phyloP scores from a whole-genome alignment of 805 yeast genomes.

The Kodamaea kaohsiungensis region DNA sequence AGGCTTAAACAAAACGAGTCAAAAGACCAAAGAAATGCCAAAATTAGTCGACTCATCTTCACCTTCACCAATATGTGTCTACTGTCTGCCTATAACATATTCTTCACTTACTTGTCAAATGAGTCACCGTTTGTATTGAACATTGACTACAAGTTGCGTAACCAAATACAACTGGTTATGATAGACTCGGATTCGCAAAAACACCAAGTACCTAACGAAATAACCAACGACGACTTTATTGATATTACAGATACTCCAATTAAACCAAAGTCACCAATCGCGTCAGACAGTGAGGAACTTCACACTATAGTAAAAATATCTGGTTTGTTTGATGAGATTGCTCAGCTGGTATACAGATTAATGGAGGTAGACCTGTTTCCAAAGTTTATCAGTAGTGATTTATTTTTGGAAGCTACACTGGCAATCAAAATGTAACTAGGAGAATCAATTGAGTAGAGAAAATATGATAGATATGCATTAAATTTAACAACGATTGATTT shows the following conservation, averaged over 20 bases:
- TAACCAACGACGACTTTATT: background rate
- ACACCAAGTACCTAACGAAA: background rate
- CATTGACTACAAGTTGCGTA: slow-evolving; percentile 56
- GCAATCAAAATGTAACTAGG: background rate
- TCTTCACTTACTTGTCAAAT: slow-evolving; percentile 60
- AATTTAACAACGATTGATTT: too few species aligned
- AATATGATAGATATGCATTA: too few species aligned
- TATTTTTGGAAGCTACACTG: background rate
- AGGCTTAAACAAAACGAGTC: slow-evolving; percentile 26
- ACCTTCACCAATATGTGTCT: slow-evolving; percentile 54
- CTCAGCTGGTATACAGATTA: slow-evolving; percentile 51
- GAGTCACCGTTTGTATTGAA: slow-evolving; percentile 74
- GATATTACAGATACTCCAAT: background rate
- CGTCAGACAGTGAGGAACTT: background rate
- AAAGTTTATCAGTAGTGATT: slow-evolving; percentile 48
- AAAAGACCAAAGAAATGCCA: slow-evolving; percentile 11
- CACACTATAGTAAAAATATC: slow-evolving; percentile 13
- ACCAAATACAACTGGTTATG: slow-evolving; percentile 29
- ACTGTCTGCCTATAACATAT: slow-evolving; percentile 63
- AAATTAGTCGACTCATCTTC: background rate
- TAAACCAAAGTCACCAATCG: background rate
- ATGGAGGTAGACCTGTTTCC: slow-evolving; percentile 77
- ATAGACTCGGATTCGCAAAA: background rate
- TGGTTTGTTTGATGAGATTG: slow-evolving; percentile 49
- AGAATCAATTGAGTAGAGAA: background rate